These are phyloP conservation scores for Emydomyces testavorans DNA, from an alignment of 2,329 filamentous ascomycete species.

Conservation along the genomic window DNA sequence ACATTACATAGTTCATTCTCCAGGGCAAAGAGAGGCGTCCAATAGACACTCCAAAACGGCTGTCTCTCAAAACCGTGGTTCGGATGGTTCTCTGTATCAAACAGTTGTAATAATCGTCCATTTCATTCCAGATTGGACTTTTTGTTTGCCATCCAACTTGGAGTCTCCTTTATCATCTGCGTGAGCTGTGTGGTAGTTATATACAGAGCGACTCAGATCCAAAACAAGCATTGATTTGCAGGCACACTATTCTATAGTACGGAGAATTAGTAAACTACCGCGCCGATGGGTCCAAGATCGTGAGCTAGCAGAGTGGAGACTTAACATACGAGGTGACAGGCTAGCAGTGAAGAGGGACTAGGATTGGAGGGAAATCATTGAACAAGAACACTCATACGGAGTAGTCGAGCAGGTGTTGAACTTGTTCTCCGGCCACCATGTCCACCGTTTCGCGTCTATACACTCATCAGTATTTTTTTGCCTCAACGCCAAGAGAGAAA, in stretches of 20 bases:
- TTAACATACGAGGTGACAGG: too few species aligned
- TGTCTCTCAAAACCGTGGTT: constrained; percentile 2
- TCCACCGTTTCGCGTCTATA: constrained; percentile 4
- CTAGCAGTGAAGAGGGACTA: too few species aligned
- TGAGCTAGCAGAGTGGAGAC: constrained; percentile 5
- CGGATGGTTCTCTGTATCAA: constrained; percentile 4
- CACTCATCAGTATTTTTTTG: constrained; percentile 5
- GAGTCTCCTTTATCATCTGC: not conserved
- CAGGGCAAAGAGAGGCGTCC: not conserved
- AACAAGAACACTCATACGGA: too few species aligned
- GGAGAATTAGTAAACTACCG: too few species aligned
- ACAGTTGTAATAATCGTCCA: not conserved
- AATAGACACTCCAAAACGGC: not conserved
- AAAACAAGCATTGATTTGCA: not conserved
- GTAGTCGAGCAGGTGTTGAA: too few species aligned
- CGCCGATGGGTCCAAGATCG: constrained; percentile 3
- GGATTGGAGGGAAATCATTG: too few species aligned
- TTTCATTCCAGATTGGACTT: not conserved
- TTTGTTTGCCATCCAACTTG: constrained; percentile 5
- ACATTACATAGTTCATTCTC: too few species aligned
- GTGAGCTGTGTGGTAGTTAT: too few species aligned
- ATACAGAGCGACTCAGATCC: too few species aligned
- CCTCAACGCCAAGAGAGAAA: constrained; percentile 10
- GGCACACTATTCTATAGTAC: not conserved
- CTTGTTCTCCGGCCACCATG: constrained; percentile 2